Percentiles rank a stretch among this genome's conserved stretches.
Evolutionary conservation across 192 early-diverging fungal species (phyloP).

Genomic region (Rhizoclosmatium sp.): DNA sequence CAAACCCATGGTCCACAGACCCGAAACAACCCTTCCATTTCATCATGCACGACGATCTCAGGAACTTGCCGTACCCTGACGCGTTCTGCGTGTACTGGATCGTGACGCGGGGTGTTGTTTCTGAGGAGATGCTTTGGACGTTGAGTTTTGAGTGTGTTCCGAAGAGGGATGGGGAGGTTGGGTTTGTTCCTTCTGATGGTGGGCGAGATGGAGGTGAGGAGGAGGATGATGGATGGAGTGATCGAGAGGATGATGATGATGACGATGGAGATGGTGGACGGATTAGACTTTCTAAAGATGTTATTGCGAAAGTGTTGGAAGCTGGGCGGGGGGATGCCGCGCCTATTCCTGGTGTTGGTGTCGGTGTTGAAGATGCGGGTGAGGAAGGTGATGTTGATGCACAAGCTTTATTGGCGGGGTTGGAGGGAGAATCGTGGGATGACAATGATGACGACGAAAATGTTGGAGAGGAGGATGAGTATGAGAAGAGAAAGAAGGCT

Average conservation of each 20-base stretch:
- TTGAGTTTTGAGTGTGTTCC: constrained; percentile 1
- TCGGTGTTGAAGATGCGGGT: no score
- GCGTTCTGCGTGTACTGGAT: constrained; percentile 16
- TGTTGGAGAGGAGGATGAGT: neutral
- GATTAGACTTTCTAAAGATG: neutral
- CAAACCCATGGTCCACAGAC: neutral
- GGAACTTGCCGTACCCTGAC: neutral
- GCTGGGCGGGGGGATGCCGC: constrained; percentile 11
- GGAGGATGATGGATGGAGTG: constrained; percentile 6
- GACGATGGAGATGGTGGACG: constrained; percentile 30
- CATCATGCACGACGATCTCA: neutral
- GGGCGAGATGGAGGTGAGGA: neutral
- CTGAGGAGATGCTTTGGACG: constrained; percentile 11
- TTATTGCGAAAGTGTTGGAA: neutral
- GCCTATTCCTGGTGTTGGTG: constrained; percentile 1
- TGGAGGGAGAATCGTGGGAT: neutral
- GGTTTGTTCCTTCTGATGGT: constrained; percentile 12
- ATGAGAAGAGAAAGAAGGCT: constrained; percentile 11
- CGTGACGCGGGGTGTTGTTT: constrained; percentile 4
- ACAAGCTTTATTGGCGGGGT: neutral
- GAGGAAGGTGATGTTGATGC: no score
- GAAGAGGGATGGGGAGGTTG: constrained; percentile 5
- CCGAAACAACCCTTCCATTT: neutral
- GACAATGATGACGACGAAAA: neutral
- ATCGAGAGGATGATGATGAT: constrained; percentile 27